Evolutionary conservation across 306 rosid species (phyloP).

Genomic region (Malus sieversii): DNA sequence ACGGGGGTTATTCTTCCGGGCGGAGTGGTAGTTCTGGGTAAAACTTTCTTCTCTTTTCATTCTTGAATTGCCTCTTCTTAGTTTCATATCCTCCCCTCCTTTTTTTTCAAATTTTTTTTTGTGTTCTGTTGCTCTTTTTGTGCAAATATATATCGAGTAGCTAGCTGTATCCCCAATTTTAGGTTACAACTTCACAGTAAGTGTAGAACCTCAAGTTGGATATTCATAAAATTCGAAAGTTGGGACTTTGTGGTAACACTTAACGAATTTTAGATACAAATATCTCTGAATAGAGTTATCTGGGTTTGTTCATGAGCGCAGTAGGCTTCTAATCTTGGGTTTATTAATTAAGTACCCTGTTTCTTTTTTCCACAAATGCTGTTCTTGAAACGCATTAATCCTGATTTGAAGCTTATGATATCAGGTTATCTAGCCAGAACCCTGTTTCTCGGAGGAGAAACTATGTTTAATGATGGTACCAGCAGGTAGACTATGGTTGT

Average conservation of each 20-base stretch:
- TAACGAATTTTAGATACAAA: not conserved
- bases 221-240: not conserved
- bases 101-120: not conserved
- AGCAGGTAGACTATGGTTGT: conserved; percentile 32
- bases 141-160: not conserved
- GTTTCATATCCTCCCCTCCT: not conserved
- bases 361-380: not conserved
- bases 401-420: conserved; percentile 30
- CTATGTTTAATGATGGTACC: conserved; percentile 32
- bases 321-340: not conserved
- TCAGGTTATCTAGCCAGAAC: conserved; percentile 49
- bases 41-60: conserved; percentile 8
- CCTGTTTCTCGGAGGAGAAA: conserved; percentile 55
- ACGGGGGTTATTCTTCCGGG: conserved; percentile 77
- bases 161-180: not conserved
- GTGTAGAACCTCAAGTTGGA: not conserved
- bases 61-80: not conserved
- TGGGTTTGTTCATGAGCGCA: not conserved
- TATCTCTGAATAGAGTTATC: not conserved
- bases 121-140: no score
- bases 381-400: not conserved
- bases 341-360: not conserved
- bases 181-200: not conserved
- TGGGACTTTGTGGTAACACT: not conserved
- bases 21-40: conserved; percentile 74